phyloP scores from a whole-genome alignment of 768 basidiomycete species.

The Candolleomyces eurysporus region DNA sequence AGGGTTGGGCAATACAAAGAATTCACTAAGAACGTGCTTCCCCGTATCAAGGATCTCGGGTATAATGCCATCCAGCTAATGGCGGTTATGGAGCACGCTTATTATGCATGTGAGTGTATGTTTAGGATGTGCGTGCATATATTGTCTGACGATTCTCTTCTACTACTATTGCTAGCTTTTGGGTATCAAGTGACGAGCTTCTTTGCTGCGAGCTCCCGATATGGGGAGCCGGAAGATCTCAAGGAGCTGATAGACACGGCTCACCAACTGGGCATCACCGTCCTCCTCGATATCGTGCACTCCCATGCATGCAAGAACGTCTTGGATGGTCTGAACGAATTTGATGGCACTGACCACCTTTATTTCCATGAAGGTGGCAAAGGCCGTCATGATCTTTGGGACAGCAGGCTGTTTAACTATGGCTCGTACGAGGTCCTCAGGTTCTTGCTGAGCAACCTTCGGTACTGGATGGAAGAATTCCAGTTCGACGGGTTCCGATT shows the following conservation, averaged over 20 bases:
- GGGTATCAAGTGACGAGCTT: conserved; percentile 98
- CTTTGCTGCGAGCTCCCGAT: conserved; percentile 96
- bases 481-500: conserved; percentile 97
- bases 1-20: conserved; percentile 95
- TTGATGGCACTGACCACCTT: conserved; percentile 95
- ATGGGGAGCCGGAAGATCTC: conserved; percentile 92
- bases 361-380: conserved; percentile 95
- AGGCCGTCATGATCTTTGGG: conserved; percentile 96
- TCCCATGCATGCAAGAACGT: conserved; percentile 99
- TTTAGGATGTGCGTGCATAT: background rate
- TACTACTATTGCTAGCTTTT: conserved; percentile 60
- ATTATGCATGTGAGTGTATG: conserved; percentile 84
- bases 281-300: conserved; percentile 95
- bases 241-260: conserved; percentile 95
- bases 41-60: conserved; percentile 85
- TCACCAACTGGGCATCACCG: conserved; percentile 87
- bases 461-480: conserved; percentile 95
- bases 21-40: conserved; percentile 82
- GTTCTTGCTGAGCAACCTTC: conserved; percentile 92
- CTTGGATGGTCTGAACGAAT: conserved; percentile 90
- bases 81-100: conserved; percentile 98
- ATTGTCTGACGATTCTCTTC: background rate
- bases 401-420: conserved; percentile 97
- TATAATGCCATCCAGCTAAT: conserved; percentile 98
- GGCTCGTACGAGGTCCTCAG: conserved; percentile 90